Percentiles rank a stretch among this genome's conserved stretches.
Evolutionary conservation across 306 rosid species (phyloP).

Genomic region (Comarum palustre): DNA sequence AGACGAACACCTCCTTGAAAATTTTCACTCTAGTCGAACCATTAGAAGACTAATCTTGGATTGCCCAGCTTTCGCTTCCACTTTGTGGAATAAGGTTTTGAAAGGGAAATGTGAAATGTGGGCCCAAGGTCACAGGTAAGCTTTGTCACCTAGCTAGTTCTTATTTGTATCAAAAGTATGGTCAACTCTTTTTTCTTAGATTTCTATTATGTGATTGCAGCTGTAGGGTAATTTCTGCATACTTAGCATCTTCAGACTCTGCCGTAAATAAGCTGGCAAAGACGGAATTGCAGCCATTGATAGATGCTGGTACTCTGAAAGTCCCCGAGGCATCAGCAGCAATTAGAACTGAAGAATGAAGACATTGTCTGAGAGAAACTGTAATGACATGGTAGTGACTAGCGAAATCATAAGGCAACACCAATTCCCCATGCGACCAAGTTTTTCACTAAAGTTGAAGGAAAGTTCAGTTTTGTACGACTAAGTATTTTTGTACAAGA

Average conservation of each 20-base stretch:
- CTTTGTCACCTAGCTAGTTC: slow-evolving; percentile 2
- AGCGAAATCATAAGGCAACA: not conserved
- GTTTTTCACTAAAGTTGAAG: not conserved
- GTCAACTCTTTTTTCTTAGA: slow-evolving; percentile 15
- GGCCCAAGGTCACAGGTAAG: slow-evolving; percentile 82
- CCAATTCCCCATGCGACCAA: not conserved
- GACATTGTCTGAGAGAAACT: no score
- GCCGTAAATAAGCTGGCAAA: slow-evolving; percentile 46
- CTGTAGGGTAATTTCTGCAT: slow-evolving; percentile 74
- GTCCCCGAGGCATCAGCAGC: slow-evolving; percentile 17
- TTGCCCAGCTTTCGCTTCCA: slow-evolving; percentile 74
- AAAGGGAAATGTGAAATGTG: slow-evolving; percentile 71
- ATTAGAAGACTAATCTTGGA: slow-evolving; percentile 78
- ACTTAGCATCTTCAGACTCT: slow-evolving; percentile 63
- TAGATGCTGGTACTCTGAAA: slow-evolving; percentile 60
- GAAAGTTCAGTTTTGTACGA: not conserved
- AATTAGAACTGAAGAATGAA: not conserved
- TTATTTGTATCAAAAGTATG: not conserved
- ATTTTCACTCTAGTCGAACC: slow-evolving; percentile 82
- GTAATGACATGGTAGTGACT: not conserved
- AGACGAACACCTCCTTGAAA: slow-evolving; percentile 79
- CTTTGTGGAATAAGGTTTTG: slow-evolving; percentile 72
- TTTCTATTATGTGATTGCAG: slow-evolving; percentile 46
- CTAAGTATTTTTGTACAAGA: not conserved
- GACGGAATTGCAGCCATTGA: slow-evolving; percentile 65